phyloP scores from a whole-genome alignment of 2,329 filamentous ascomycete species.

The Penicillium sp. region DNA sequence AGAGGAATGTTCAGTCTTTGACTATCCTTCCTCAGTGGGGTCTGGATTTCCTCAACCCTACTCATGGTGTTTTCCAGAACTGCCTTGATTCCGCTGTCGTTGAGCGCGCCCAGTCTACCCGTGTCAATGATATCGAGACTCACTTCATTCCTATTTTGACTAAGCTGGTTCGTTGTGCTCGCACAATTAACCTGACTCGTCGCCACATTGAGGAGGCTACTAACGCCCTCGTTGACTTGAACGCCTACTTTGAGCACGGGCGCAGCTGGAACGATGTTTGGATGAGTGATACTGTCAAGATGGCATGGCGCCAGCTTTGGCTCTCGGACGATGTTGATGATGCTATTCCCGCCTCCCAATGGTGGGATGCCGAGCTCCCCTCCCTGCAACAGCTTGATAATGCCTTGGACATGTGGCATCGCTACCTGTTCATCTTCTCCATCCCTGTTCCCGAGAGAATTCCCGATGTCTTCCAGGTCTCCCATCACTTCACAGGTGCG shows the following conservation, averaged over 20 bases:
- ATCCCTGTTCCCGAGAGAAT: slow-evolving; percentile 3
- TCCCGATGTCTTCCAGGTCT: slow-evolving; percentile 4
- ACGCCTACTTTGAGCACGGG: not conserved
- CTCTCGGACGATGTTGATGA: slow-evolving; percentile 3
- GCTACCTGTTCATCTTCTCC: slow-evolving; percentile 5
- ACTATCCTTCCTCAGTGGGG: slow-evolving; percentile 3
- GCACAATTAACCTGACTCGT: not conserved
- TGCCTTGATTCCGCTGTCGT: slow-evolving; percentile 2
- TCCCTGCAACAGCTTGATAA: slow-evolving; percentile 4
- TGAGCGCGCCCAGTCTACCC: slow-evolving; percentile 1
- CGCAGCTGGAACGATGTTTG: slow-evolving; percentile 5
- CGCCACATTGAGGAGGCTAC: slow-evolving; percentile 3
- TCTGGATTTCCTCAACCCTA: slow-evolving; percentile 3
- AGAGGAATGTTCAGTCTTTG: slow-evolving; percentile 2
- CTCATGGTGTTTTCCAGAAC: slow-evolving; percentile 6
- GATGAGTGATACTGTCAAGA: slow-evolving; percentile 3
- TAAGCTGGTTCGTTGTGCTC: slow-evolving; percentile 2
- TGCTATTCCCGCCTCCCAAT: not conserved
- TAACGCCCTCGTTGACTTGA: slow-evolving; percentile 2
- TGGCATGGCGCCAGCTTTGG: slow-evolving; percentile 1
- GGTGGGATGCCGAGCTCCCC: slow-evolving; percentile 1
- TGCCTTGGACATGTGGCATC: slow-evolving; percentile 5
- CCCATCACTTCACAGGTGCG: slow-evolving; percentile 1
- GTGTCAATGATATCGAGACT: slow-evolving; percentile 2
- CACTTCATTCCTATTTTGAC: slow-evolving; percentile 1